A percentile compares a stretch with the other conserved stretches of the same genome.
Conservation (phyloP, 2,329 filamentous ascomycete genomes). For the Beauveria medogensis region DNA sequence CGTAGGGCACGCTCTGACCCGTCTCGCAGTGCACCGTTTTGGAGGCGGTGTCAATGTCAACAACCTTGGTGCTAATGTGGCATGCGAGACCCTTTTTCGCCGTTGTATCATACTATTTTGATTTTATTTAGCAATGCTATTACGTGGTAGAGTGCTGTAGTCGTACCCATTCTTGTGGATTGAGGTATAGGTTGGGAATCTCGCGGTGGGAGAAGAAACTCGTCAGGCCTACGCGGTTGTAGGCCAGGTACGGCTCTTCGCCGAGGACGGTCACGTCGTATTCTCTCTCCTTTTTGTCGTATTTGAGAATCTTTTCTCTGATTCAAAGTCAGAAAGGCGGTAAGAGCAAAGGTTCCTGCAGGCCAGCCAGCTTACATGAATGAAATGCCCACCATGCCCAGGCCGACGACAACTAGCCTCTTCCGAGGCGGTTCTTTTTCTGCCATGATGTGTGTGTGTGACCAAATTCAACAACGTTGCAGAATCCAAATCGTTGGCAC, state of each 20-base stretch:
- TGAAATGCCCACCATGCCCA: conserved; percentile 87
- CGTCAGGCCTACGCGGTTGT: conserved; percentile 84
- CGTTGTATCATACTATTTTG: conserved; percentile 55
- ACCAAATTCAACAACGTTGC: neutral
- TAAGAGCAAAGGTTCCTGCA: neutral
- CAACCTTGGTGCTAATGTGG: conserved; percentile 66
- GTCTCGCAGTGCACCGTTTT: conserved; percentile 10
- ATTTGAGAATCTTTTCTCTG: conserved; percentile 83
- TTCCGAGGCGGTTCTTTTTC: conserved; percentile 31
- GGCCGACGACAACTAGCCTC: conserved; percentile 71
- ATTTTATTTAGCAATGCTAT: neutral
- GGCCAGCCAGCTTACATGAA: conserved; percentile 59
- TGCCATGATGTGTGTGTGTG: neutral
- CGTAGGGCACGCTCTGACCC: conserved; percentile 51
- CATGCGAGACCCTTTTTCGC: conserved; percentile 62
- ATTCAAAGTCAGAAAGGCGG: neutral
- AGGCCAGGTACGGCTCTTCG: conserved; percentile 80
- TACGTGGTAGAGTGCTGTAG: too few relatives aligned
- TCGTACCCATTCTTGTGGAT: conserved; percentile 70
- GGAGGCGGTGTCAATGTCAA: conserved; percentile 42
- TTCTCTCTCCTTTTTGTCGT: conserved; percentile 65
- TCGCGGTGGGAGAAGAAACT: conserved; percentile 82
- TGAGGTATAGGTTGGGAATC: conserved; percentile 82
- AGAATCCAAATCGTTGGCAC: neutral
- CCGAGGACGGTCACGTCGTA: conserved; percentile 81